Evolutionary conservation across 805 yeast species (phyloP).

Genomic region (Schizosaccharomyces pombe): DNA sequence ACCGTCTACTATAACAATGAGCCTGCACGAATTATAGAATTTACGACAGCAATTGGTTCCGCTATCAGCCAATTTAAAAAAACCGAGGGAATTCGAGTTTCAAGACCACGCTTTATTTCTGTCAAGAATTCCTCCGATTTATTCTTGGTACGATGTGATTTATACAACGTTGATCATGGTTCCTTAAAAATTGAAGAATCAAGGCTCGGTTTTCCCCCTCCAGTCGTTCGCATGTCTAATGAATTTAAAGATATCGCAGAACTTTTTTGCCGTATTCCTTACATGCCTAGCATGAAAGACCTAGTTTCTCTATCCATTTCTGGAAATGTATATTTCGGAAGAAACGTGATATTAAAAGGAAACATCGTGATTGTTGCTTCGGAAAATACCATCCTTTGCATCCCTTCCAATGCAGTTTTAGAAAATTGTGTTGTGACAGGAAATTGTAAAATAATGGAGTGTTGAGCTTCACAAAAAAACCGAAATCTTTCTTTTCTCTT

Average conservation of each 20-base stretch:
- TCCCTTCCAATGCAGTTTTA: conserved; percentile 1
- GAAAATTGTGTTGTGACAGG: conserved; percentile 1
- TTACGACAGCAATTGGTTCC: conserved; percentile 1
- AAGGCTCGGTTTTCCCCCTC: not conserved
- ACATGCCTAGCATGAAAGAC: not conserved
- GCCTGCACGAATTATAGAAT: conserved; percentile 10
- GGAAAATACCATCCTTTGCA: not conserved
- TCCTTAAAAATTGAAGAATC: not conserved
- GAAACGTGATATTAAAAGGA: not conserved
- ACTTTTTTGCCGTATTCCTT: not conserved
- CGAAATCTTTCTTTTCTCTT: too few species aligned
- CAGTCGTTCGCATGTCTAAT: not conserved
- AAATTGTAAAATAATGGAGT: not conserved
- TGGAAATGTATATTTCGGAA: not conserved
- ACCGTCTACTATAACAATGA: conserved; percentile 22
- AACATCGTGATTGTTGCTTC: not conserved
- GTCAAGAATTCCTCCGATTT: not conserved
- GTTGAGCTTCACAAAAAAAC: not conserved
- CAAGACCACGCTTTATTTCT: not conserved
- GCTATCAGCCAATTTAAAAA: not conserved
- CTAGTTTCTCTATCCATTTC: not conserved
- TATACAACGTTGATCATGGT: not conserved
- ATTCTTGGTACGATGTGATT: not conserved
- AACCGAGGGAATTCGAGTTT: not conserved
- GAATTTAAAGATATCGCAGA: not conserved